Percentiles rank a stretch among this genome's conserved stretches.
Evolutionary conservation across 768 basidiomycete species (phyloP).

Genomic region (Suillus tomentosus): DNA sequence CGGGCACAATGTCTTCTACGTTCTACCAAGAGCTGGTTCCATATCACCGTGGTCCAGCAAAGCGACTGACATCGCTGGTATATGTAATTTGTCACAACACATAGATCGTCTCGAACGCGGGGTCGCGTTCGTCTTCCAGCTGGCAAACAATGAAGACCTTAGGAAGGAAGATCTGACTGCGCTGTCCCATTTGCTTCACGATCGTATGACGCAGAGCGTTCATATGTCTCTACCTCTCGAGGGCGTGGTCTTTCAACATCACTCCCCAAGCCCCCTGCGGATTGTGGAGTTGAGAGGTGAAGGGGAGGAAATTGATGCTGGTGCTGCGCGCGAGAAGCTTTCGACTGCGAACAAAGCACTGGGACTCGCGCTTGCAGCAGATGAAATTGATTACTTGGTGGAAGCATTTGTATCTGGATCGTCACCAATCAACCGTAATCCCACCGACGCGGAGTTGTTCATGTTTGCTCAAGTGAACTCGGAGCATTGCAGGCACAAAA

Average conservation of each 20-base stretch:
- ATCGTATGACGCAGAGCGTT: conserved; percentile 94
- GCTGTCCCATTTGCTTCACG: conserved; percentile 78
- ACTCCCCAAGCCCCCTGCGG: conserved; percentile 65
- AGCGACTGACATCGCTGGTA: conserved; percentile 89
- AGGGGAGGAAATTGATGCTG: conserved; percentile 24
- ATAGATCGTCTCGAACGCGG: conserved; percentile 90
- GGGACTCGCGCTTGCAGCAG: conserved; percentile 86
- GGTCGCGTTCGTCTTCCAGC: conserved; percentile 62
- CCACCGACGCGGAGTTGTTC: conserved; percentile 97
- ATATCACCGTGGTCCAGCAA: conserved; percentile 99
- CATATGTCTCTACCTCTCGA: conserved; percentile 60
- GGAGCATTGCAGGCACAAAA: conserved; percentile 99
- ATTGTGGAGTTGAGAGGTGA: conserved; percentile 59
- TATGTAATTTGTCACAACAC: conserved; percentile 77
- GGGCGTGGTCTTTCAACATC: conserved; percentile 58
- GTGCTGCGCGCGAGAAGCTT: conserved; percentile 62
- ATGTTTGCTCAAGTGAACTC: conserved; percentile 99
- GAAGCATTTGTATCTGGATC: conserved; percentile 80
- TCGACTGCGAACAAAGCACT: conserved; percentile 77
- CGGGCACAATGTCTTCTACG: conserved; percentile 56
- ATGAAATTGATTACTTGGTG: conserved; percentile 92
- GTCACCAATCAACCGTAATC: conserved; percentile 72
- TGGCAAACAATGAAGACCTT: conserved; percentile 42
- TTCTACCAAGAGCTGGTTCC: conserved; percentile 84
- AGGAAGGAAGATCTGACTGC: conserved; percentile 47